These are phyloP conservation scores for Plasmodium vinckei DNA, from an alignment of 169 alveolate species.

Conservation along the genomic window DNA sequence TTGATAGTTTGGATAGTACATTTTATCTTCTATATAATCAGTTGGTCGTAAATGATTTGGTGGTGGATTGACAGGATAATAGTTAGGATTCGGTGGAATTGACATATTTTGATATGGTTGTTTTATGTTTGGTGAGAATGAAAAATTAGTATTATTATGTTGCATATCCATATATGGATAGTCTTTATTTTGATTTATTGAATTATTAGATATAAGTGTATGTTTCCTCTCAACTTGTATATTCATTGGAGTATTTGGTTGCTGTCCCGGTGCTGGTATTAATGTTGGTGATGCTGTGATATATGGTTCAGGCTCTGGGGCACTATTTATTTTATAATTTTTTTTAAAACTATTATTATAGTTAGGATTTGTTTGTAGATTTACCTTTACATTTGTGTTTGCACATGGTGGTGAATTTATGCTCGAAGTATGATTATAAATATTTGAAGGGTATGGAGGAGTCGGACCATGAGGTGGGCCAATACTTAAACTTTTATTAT, in stretches of 20 bases:
- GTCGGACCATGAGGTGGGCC: no score
- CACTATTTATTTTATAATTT: conserved; percentile 37
- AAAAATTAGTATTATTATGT: conserved; percentile 8
- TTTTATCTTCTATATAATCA: conserved; percentile 33
- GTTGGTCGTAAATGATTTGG: conserved; percentile 12
- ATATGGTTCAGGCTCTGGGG: conserved; percentile 16
- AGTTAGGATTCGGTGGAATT: conserved; percentile 7
- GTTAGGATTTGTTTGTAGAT: conserved; percentile 17
- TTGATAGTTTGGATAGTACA: conserved; percentile 20
- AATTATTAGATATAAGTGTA: conserved; percentile 19
- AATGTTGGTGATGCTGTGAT: conserved; percentile 12
- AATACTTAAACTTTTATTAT: no score
- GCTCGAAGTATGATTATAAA: no score
- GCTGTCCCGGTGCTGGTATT: conserved; percentile 28
- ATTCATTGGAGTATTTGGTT: conserved; percentile 16
- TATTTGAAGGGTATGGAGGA: no score
- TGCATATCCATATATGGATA: conserved; percentile 23
- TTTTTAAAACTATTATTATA: conserved; percentile 30
- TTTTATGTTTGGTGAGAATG: conserved; percentile 4
- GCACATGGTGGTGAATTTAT: conserved; percentile 1
- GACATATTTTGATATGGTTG: conserved; percentile 14
- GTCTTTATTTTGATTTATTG: conserved; percentile 19
- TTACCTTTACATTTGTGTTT: conserved; percentile 21
- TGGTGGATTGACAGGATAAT: conserved; percentile 16
- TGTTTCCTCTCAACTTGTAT: conserved; percentile 24